Conservation (phyloP, 306 rosid species). For the Prosopis cineraria region DNA sequence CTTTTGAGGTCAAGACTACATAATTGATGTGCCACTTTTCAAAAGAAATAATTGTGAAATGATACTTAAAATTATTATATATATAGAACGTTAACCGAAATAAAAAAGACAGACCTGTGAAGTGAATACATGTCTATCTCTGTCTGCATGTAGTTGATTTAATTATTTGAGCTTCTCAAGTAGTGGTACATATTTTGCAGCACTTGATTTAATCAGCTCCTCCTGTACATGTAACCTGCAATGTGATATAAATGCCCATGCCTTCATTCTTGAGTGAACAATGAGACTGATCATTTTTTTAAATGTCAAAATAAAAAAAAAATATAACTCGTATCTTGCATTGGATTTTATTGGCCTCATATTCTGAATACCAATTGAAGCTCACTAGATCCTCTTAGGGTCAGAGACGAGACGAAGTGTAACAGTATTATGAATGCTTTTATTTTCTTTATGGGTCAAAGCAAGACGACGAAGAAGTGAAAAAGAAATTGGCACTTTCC, state of each 20-base stretch:
- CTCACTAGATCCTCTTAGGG: neutral
- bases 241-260: neutral
- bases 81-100: neutral
- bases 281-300: neutral
- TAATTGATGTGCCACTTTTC: neutral
- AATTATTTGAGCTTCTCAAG: too few species aligned
- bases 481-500: neutral
- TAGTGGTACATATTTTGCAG: too few species aligned
- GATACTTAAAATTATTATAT: neutral
- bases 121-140: neutral
- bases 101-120: neutral
- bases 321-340: too few species aligned
- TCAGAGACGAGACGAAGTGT: neutral
- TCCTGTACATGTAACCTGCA: too few species aligned
- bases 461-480: neutral
- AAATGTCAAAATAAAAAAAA: too few species aligned
- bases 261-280: neutral
- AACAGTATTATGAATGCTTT: neutral
- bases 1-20: neutral
- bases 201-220: too few species aligned
- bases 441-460: neutral
- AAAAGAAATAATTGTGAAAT: neutral
- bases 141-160: too few species aligned
- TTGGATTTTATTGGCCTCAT: neutral
- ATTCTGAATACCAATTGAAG: neutral